A percentile compares a stretch with the other conserved stretches of the same genome.
These are phyloP conservation scores for Pythium plurisporium DNA, from an alignment of 352 stramenopile genomes.

Conservation along the genomic window DNA sequence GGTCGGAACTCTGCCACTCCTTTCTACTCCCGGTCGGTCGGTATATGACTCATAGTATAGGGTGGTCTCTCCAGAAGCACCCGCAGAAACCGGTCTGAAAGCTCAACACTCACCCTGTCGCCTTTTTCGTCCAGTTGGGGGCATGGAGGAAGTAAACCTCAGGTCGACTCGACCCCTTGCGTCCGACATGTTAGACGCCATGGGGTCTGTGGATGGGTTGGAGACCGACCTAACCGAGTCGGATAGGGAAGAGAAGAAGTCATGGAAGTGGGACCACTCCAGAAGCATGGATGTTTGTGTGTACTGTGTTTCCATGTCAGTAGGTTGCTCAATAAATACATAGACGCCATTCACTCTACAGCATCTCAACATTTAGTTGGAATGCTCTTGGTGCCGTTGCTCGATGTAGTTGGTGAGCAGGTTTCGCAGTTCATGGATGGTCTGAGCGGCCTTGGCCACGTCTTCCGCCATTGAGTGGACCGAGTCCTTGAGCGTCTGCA, in stretches of 20 bases:
- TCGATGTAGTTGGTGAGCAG: conserved; percentile 38
- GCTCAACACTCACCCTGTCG: no score
- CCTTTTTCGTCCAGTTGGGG: not conserved
- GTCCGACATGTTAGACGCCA: no score
- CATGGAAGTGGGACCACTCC: no score
- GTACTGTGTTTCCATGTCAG: no score
- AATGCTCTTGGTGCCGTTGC: conserved; percentile 6
- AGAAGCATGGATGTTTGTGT: no score
- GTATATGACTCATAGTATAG: not conserved
- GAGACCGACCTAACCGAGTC: no score
- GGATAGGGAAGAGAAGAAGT: no score
- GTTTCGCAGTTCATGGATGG: conserved; percentile 40
- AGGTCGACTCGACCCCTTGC: no score
- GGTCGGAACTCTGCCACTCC: not conserved
- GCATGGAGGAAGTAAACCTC: no score
- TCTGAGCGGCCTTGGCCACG: conserved; percentile 36
- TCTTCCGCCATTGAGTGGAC: conserved; percentile 26
- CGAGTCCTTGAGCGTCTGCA: conserved; percentile 32
- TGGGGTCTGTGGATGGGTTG: no score
- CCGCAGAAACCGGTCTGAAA: no score
- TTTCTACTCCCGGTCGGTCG: not conserved
- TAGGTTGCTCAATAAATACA: not conserved
- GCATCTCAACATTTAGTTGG: not conserved
- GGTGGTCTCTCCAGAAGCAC: not conserved
- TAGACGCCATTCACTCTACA: not conserved